Conservation (phyloP, 2,329 filamentous ascomycete species). For the Metarhizium anisopliae region DNA sequence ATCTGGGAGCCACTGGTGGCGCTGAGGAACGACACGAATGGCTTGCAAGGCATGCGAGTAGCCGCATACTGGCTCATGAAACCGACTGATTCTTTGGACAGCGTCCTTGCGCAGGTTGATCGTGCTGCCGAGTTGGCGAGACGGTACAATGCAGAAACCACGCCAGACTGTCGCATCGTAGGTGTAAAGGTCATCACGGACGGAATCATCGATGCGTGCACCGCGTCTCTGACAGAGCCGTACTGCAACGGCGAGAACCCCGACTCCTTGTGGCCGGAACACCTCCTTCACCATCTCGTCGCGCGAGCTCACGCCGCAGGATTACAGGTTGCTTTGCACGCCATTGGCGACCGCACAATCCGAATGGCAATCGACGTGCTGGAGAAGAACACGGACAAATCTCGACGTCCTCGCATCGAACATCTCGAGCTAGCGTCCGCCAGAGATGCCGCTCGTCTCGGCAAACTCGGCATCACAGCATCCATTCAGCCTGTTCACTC, state of each 20-base stretch:
- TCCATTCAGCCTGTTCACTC: constrained; percentile 50
- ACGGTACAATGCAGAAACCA: constrained; percentile 23
- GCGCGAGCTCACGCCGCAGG: constrained; percentile 41
- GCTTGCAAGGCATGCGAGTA: constrained; percentile 30
- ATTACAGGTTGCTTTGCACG: constrained; percentile 55
- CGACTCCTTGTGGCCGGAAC: constrained; percentile 45
- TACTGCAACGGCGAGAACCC: constrained; percentile 41
- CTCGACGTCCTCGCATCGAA: constrained; percentile 52
- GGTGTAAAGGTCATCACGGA: constrained; percentile 59
- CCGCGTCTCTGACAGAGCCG: constrained; percentile 49
- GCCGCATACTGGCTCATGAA: constrained; percentile 50
- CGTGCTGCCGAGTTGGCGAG: constrained; percentile 35
- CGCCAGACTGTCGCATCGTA: constrained; percentile 37
- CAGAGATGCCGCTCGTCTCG: constrained; percentile 47
- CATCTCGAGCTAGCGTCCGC: constrained; percentile 51
- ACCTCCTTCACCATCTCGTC: constrained; percentile 44
- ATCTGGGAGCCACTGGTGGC: constrained; percentile 42
- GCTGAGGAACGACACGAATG: constrained; percentile 27
- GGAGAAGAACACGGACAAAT: constrained; percentile 30
- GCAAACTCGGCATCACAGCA: constrained; percentile 49
- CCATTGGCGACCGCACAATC: constrained; percentile 54
- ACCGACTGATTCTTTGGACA: constrained; percentile 31
- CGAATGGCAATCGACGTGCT: constrained; percentile 49
- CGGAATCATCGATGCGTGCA: constrained; percentile 57
- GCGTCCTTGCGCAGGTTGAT: constrained; percentile 37